Evolutionary conservation across 1,139 yeast genomes (phyloP).

Genomic region (Scheffersomyces parashehatae): DNA sequence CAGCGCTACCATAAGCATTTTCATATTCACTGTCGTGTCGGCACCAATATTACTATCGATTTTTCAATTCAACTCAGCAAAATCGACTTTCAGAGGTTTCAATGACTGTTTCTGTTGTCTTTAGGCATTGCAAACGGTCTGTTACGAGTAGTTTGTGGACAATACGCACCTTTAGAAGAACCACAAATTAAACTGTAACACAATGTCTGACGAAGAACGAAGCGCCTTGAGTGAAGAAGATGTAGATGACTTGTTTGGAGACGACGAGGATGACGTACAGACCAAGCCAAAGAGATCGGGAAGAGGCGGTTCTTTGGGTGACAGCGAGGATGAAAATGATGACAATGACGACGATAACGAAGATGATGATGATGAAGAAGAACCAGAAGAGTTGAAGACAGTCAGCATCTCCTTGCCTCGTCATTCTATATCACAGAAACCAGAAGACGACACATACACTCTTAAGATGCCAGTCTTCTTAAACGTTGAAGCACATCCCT

Average conservation of each 20-base stretch:
- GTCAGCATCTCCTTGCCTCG: slow-evolving; percentile 71
- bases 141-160: too few relatives aligned
- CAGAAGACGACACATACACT: slow-evolving; percentile 48
- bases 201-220: slow-evolving; percentile 18
- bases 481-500: slow-evolving; percentile 81
- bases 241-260: slow-evolving; percentile 53
- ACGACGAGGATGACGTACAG: slow-evolving; percentile 38
- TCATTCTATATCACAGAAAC: slow-evolving; percentile 57
- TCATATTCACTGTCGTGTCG: too few relatives aligned
- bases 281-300: neutral
- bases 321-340: slow-evolving; percentile 10
- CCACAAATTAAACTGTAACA: neutral
- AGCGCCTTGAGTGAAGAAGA: slow-evolving; percentile 25
- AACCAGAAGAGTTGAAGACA: slow-evolving; percentile 42
- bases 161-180: too few relatives aligned
- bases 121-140: too few relatives aligned
- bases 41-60: too few relatives aligned
- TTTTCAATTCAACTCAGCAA: too few relatives aligned
- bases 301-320: slow-evolving; percentile 5
- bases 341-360: slow-evolving; percentile 18
- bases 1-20: too few relatives aligned
- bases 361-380: slow-evolving; percentile 34
- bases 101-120: too few relatives aligned
- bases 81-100: too few relatives aligned
- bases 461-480: slow-evolving; percentile 82